phyloP scores from a whole-genome alignment of 176 grass and related monocot genomes.

The Triticum dicoccoides region DNA sequence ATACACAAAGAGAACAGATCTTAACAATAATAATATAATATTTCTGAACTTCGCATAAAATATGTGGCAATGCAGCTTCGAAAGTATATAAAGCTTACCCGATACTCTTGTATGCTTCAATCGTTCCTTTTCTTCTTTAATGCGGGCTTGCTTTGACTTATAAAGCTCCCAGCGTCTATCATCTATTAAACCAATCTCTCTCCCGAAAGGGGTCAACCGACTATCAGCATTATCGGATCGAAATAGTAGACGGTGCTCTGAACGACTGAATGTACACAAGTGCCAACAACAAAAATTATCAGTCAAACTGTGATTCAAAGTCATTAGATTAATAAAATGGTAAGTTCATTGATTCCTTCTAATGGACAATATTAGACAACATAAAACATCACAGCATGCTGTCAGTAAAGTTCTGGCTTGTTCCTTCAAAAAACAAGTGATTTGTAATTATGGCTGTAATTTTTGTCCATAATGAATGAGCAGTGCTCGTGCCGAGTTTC shows the following conservation, averaged over 20 bases:
- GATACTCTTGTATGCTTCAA: slow-evolving; percentile 63
- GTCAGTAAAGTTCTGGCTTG: neutral
- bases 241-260: slow-evolving; percentile 86
- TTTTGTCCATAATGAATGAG: neutral
- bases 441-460: neutral
- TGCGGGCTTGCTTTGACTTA: slow-evolving; percentile 67
- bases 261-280: slow-evolving; percentile 55
- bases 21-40: neutral
- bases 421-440: neutral
- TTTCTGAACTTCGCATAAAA: neutral
- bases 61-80: neutral
- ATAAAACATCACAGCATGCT: neutral
- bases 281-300: slow-evolving; percentile 20
- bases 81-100: slow-evolving; percentile 38
- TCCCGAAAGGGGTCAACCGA: slow-evolving; percentile 78
- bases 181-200: slow-evolving; percentile 95
- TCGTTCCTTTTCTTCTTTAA: slow-evolving; percentile 80
- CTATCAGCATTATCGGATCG: slow-evolving; percentile 96
- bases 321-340: neutral
- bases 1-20: neutral
- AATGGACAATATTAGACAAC: slow-evolving; percentile 4
- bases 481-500: neutral
- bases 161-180: slow-evolving; percentile 89
- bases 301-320: slow-evolving; percentile 9
- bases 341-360: neutral